These are phyloP conservation scores for Takashimella tepidaria DNA, from an alignment of 1,284 basidiomycete species.

Conservation along the genomic window DNA sequence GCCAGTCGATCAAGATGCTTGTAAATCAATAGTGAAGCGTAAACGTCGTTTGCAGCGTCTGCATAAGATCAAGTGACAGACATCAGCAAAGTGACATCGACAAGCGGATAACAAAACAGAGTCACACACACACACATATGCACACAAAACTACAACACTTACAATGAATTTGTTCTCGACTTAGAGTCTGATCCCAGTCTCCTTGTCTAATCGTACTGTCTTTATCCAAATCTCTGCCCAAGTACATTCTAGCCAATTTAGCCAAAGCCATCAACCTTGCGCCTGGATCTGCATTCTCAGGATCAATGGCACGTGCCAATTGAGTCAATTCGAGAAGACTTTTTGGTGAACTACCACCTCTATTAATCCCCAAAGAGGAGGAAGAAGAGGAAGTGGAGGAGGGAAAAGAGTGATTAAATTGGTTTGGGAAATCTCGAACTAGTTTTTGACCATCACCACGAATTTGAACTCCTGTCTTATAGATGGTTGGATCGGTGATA, in stretches of 20 bases:
- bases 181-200: conserved; percentile 36
- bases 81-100: too few species aligned
- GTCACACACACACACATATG: too few species aligned
- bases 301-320: conserved; percentile 39
- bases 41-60: conserved; percentile 50
- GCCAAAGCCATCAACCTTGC: conserved; percentile 37
- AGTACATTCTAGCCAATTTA: conserved; percentile 33
- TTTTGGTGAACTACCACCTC: conserved; percentile 4
- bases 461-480: conserved; percentile 46
- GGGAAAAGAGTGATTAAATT: conserved; percentile 10
- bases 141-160: too few species aligned
- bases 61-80: too few species aligned
- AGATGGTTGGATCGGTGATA: conserved; percentile 29
- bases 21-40: conserved; percentile 38
- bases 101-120: too few species aligned
- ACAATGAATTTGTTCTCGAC: conserved; percentile 40
- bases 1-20: conserved; percentile 15
- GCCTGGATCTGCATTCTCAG: conserved; percentile 24
- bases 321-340: conserved; percentile 43
- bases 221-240: conserved; percentile 40
- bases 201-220: conserved; percentile 29
- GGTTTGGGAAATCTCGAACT: conserved; percentile 35
- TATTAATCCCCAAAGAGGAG: background rate
- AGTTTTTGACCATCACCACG: conserved; percentile 45
- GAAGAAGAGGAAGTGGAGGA: too few species aligned